Percentiles rank a stretch among this genome's conserved stretches.
Conservation (phyloP, 768 basidiomycete species). For the Hirschioporus abietinus region DNA sequence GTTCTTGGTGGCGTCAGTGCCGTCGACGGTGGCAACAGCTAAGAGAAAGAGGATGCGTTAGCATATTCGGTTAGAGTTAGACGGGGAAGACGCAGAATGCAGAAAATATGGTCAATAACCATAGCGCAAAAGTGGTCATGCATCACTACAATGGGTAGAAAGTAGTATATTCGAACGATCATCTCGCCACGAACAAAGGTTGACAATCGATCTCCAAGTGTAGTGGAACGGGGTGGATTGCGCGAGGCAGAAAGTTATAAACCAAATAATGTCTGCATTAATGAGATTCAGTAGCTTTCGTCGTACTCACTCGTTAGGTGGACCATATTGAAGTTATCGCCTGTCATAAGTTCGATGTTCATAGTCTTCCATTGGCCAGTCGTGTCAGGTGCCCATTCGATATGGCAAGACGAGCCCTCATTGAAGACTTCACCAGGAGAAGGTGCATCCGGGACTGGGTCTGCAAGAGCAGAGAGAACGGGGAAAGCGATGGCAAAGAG, state of each 20-base stretch:
- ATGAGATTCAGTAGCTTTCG: not conserved
- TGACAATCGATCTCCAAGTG: no score
- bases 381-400: slow-evolving; percentile 55
- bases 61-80: slow-evolving; percentile 1
- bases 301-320: slow-evolving; percentile 55
- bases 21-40: slow-evolving; percentile 67
- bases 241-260: no score
- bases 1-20: slow-evolving; percentile 42
- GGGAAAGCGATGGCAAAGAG: slow-evolving; percentile 18
- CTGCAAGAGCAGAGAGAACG: slow-evolving; percentile 40
- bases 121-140: no score
- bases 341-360: slow-evolving; percentile 78
- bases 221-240: no score
- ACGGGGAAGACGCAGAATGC: not conserved
- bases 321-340: slow-evolving; percentile 64
- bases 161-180: no score
- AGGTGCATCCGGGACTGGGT: slow-evolving; percentile 55
- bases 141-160: no score
- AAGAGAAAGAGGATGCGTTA: slow-evolving; percentile 8
- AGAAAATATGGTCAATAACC: not conserved
- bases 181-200: no score
- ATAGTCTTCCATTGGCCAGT: slow-evolving; percentile 64
- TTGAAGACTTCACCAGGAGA: slow-evolving; percentile 54
- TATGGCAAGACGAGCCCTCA: slow-evolving; percentile 48
- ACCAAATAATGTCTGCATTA: no score